These are phyloP conservation scores for Penicillium parvum DNA, from an alignment of 495 filamentous ascomycete species.

Conservation along the genomic window DNA sequence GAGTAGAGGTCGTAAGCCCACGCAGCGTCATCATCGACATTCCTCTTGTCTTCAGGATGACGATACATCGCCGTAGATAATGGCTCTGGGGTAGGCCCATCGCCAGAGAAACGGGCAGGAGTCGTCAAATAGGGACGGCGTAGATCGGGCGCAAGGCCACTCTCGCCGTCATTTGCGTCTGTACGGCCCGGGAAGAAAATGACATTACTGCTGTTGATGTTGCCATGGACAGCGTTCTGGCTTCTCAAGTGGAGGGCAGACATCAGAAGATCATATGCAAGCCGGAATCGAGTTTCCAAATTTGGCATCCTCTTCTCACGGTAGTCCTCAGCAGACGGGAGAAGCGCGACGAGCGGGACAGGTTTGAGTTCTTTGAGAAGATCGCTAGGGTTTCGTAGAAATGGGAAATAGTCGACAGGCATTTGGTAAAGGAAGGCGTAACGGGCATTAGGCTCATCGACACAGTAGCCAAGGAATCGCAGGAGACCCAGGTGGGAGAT, in stretches of 20 bases:
- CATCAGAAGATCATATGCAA: slow-evolving; percentile 74
- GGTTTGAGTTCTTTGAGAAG: slow-evolving; percentile 39
- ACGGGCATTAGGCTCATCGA: slow-evolving; percentile 70
- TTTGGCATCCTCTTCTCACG: slow-evolving; percentile 45
- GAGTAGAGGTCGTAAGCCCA: slow-evolving; percentile 79
- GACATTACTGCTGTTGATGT: slow-evolving; percentile 75
- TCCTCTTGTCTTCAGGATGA: slow-evolving; percentile 69
- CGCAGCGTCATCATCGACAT: slow-evolving; percentile 45
- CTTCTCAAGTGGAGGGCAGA: slow-evolving; percentile 73
- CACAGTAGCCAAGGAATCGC: slow-evolving; percentile 77
- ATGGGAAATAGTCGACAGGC: slow-evolving; percentile 54
- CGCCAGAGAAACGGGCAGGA: slow-evolving; percentile 74
- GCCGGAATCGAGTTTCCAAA: slow-evolving; percentile 75
- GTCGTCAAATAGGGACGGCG: slow-evolving; percentile 73
- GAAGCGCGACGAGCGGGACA: slow-evolving; percentile 45
- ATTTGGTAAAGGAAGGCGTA: slow-evolving; percentile 83
- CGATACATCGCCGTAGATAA: slow-evolving; percentile 64
- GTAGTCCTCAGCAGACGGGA: slow-evolving; percentile 44
- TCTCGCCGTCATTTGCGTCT: slow-evolving; percentile 36
- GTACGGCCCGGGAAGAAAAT: slow-evolving; percentile 62
- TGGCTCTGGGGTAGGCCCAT: slow-evolving; percentile 49
- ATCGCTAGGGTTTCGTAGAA: slow-evolving; percentile 42
- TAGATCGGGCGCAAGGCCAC: slow-evolving; percentile 51
- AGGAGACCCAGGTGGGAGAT: slow-evolving; percentile 58
- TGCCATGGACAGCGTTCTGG: slow-evolving; percentile 71